Percentiles rank a stretch among this genome's conserved stretches.
Conservation (phyloP, 345 rosid genomes). For the Brassica rapa region DNA sequence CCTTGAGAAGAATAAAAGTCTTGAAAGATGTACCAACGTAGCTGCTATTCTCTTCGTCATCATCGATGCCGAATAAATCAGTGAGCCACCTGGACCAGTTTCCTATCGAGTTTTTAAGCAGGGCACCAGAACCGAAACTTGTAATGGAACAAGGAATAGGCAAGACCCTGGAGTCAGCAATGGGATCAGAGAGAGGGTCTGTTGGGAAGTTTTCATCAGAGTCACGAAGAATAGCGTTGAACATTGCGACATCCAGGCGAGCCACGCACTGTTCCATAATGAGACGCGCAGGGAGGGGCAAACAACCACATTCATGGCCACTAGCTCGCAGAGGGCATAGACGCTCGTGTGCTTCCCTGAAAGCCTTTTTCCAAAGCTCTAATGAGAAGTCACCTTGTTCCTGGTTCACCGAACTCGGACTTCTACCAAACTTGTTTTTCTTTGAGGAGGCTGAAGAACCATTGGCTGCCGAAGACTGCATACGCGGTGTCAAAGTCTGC, state of each 20-base stretch:
- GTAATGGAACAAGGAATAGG: conserved; percentile 79
- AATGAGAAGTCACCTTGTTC: conserved; percentile 68
- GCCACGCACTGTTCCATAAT: conserved; percentile 96
- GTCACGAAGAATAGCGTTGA: conserved; percentile 96
- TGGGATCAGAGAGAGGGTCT: conserved; percentile 94
- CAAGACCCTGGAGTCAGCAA: conserved; percentile 71
- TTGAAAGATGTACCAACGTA: conserved; percentile 58
- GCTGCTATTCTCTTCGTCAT: conserved; percentile 52
- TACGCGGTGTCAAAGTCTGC: conserved; percentile 97
- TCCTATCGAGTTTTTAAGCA: conserved; percentile 80
- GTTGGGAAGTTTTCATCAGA: conserved; percentile 81
- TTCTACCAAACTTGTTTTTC: conserved; percentile 49
- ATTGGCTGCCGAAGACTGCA: conserved; percentile 63
- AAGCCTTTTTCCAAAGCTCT: conserved; percentile 88
- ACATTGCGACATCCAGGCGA: conserved; percentile 93
- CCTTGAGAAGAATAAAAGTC: conserved; percentile 80
- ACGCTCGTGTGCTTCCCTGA: conserved; percentile 87
- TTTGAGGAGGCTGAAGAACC: conserved; percentile 52
- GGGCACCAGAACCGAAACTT: conserved; percentile 94
- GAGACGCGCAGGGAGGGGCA: conserved; percentile 68
- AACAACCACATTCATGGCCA: conserved; percentile 93
- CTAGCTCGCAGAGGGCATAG: conserved; percentile 93
- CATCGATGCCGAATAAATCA: conserved; percentile 80
- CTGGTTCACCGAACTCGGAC: conserved; percentile 50
- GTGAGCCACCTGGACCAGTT: conserved; percentile 97